Evolutionary conservation across 2,329 filamentous ascomycete genomes (phyloP).

Genomic region (Karstenula rhodostoma): DNA sequence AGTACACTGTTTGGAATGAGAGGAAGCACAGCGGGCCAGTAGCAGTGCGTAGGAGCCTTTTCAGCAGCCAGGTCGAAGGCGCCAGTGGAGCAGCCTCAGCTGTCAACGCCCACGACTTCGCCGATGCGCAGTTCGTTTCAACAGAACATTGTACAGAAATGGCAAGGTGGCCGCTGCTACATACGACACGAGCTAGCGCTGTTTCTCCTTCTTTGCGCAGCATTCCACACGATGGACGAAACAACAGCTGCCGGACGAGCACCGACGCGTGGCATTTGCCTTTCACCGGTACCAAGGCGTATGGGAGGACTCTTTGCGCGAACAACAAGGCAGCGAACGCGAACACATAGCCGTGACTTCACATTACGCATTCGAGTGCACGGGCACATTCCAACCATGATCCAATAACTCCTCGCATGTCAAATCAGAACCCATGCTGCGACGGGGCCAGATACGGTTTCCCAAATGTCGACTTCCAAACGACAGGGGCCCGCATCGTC

Average conservation of each 20-base stretch:
- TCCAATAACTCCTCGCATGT: conserved; percentile 32
- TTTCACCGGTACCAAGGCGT: conserved; percentile 15
- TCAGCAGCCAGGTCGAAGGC: conserved; percentile 5
- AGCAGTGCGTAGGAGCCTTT: conserved; percentile 14
- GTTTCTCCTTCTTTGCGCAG: conserved; percentile 18
- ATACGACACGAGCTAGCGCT: conserved; percentile 24
- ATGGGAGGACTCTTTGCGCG: conserved; percentile 7
- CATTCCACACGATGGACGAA: conserved; percentile 15
- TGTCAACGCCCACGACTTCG: conserved; percentile 19
- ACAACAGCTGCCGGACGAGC: conserved; percentile 18
- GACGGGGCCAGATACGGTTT: conserved; percentile 13
- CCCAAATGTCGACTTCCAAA: conserved; percentile 7
- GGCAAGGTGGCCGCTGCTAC: conserved; percentile 33
- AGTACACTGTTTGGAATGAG: conserved; percentile 6
- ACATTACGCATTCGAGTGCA: conserved; percentile 20
- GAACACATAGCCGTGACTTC: conserved; percentile 5
- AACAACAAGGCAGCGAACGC: conserved; percentile 13
- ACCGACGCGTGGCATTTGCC: neutral
- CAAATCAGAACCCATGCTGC: conserved; percentile 17
- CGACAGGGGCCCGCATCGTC: conserved; percentile 14
- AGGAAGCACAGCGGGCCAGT: conserved; percentile 11
- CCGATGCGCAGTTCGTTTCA: conserved; percentile 26
- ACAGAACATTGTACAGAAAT: conserved; percentile 15
- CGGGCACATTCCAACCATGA: conserved; percentile 13
- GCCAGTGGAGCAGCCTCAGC: conserved; percentile 19